A percentile compares a stretch with the other conserved stretches of the same genome.
Conservation (phyloP, 1,139 yeast genomes). For the Yamadazyma friedrichii region DNA sequence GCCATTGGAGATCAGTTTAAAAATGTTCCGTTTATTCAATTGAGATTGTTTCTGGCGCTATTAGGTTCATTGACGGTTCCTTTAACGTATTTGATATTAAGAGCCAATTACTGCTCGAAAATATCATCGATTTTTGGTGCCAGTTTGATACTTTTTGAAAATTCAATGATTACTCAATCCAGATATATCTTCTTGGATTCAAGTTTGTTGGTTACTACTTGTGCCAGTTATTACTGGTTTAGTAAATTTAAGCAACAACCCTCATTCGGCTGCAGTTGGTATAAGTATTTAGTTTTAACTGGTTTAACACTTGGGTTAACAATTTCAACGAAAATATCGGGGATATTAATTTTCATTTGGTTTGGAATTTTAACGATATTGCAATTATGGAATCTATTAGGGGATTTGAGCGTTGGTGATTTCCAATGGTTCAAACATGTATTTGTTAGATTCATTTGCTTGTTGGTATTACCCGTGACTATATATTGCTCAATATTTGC, state of each 20-base stretch:
- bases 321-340: conserved; percentile 53
- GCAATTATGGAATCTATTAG: conserved; percentile 56
- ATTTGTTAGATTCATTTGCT: conserved; percentile 27
- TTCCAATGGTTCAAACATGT: conserved; percentile 30
- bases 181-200: conserved; percentile 52
- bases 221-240: conserved; percentile 43
- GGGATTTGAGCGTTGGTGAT: conserved; percentile 50
- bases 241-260: conserved; percentile 35
- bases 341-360: conserved; percentile 55
- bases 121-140: conserved; percentile 45
- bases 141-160: conserved; percentile 49
- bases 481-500: conserved; percentile 50
- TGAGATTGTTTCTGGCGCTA: conserved; percentile 32
- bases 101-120: conserved; percentile 45
- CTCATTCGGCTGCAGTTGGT: conserved; percentile 48
- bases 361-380: conserved; percentile 36
- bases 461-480: conserved; percentile 48
- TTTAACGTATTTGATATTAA: conserved; percentile 47
- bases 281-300: conserved; percentile 34
- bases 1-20: conserved; percentile 33
- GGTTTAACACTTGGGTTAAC: conserved; percentile 55
- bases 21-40: conserved; percentile 32
- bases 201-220: conserved; percentile 46
- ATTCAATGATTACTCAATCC: conserved; percentile 51
- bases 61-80: conserved; percentile 48